These are phyloP conservation scores for Suillus occidentalis DNA, from an alignment of 768 basidiomycete species.

Conservation along the genomic window DNA sequence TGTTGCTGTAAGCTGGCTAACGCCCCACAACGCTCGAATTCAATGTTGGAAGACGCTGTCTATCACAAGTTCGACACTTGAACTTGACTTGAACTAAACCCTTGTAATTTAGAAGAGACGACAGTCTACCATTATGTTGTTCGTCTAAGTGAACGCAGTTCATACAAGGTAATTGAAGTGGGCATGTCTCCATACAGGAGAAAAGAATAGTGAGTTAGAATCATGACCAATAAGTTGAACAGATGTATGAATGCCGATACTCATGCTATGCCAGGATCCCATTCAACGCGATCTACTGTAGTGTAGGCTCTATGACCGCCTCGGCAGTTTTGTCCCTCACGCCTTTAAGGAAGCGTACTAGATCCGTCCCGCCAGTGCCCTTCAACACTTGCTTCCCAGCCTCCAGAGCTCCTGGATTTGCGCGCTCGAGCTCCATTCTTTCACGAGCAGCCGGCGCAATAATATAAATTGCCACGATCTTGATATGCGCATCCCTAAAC, in stretches of 20 bases:
- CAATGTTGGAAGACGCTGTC: background rate
- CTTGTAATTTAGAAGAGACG: background rate
- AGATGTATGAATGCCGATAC: background rate
- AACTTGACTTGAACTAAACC: background rate
- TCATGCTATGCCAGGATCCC: background rate
- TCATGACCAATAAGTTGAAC: background rate
- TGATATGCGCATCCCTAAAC: constrained; percentile 77
- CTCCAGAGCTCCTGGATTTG: constrained; percentile 1
- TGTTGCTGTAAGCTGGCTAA: background rate
- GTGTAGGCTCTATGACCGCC: constrained; percentile 29
- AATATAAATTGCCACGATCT: constrained; percentile 74
- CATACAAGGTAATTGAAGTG: background rate
- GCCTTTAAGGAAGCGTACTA: constrained; percentile 74
- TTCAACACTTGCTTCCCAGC: constrained; percentile 39
- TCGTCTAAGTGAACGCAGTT: background rate
- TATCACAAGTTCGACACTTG: background rate
- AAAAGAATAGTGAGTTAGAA: background rate
- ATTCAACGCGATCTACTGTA: background rate
- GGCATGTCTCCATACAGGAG: background rate
- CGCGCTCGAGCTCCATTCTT: constrained; percentile 14
- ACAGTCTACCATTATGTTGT: background rate
- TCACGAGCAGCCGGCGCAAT: constrained; percentile 56
- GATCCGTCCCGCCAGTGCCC: constrained; percentile 80
- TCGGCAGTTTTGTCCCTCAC: constrained; percentile 66
- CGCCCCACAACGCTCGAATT: background rate